Percentiles rank a stretch among this genome's conserved stretches.
Conservation (phyloP, 2,329 filamentous ascomycete species). For the Daldinia sp. region DNA sequence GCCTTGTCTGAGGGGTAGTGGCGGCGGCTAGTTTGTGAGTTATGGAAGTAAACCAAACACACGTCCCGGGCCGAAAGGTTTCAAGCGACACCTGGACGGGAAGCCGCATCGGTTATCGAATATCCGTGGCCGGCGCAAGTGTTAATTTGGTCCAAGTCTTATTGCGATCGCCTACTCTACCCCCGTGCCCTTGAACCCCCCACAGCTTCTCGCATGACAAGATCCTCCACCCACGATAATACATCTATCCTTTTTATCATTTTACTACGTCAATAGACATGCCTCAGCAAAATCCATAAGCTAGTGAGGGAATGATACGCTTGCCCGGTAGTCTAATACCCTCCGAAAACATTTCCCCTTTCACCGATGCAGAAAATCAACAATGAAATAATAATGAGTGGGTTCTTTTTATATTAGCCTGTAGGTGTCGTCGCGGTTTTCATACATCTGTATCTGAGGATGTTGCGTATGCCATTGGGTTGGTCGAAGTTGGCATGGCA, state of each 20-base stretch:
- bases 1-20: background rate
- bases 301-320: background rate
- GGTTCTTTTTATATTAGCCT: background rate
- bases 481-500: background rate
- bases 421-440: background rate
- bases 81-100: background rate
- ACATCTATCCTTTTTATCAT: background rate
- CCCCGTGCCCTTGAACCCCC: too few species aligned
- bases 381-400: conserved; percentile 1
- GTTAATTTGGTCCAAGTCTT: conserved; percentile 3
- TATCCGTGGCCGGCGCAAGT: conserved; percentile 2
- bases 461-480: background rate
- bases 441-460: background rate
- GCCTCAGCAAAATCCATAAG: background rate
- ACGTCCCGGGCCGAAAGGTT: background rate
- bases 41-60: too few species aligned
- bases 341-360: conserved; percentile 3
- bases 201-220: background rate
- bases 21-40: background rate
- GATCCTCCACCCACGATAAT: background rate
- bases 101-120: conserved; percentile 11
- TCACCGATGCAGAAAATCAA: conserved; percentile 8
- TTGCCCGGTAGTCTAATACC: background rate
- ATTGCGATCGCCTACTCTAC: background rate
- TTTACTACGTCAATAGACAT: conserved; percentile 7